Base-by-base conservation (phyloP, 305 asterid species). In the Caryopteris hybrid region DNA sequence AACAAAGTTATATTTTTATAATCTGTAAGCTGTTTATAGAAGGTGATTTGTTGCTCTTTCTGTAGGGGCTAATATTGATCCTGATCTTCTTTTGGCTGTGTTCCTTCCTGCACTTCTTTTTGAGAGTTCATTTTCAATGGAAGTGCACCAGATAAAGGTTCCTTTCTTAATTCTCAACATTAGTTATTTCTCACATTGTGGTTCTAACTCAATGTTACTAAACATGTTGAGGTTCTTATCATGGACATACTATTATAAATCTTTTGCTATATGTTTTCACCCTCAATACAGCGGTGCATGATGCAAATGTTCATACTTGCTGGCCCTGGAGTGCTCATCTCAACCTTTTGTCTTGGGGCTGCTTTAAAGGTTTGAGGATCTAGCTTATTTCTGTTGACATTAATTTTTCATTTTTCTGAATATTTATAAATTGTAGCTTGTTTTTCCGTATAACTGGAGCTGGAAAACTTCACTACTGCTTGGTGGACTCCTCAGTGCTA, bases 91-190 rank as follows among this genome's bases (percentile, higher is more conserved):
- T 57, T 76, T 94, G 87, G 96, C 96, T 33, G 95, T 94, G 61
- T 94, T 94, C 81, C 99, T 94, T 76, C 99, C 99, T 27, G 96
- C 99, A 12, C 97, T 91, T 71, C 99, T 94, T 71, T 94, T 94
- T 46, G 97, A 94, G 88, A 89, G 99, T 77, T 82, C 99, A 23
- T 94, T 94, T 80, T 82, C 82, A 29, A 87, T 94, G 97, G 99
- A 91, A 86, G 85, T 89, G 67, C 99, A 91, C 86, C 96, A 88
- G 82, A 94, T 94, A 76, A 94, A 94, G 99, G 99, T 91, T 48
- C 79, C 72, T 71, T 42, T 57, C 46, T 64, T 45, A 22, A 6
- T 21, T 41, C 36, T 43, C 13, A 23, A 22, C 57, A 22, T 20
- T 31, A 27, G 1, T 66, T 23, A n/a, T 62, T 47, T 22, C 21